Evolutionary conservation across 2,329 filamentous ascomycete genomes (phyloP).

Genomic region (Fusarium pilosicola): DNA sequence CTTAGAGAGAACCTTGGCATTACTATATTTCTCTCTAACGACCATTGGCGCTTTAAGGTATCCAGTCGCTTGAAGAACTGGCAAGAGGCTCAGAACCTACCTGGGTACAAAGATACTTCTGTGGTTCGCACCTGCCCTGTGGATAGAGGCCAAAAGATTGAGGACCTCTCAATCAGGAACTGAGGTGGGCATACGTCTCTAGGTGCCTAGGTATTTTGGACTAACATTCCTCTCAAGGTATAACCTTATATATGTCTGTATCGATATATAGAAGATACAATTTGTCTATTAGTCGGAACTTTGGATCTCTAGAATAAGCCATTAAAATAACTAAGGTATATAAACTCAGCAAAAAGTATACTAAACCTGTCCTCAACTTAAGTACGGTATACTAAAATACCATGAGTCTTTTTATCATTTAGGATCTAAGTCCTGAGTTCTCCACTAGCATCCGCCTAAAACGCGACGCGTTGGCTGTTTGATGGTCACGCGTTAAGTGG

Average conservation of each 20-base stretch:
- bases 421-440: neutral
- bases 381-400: too few species aligned
- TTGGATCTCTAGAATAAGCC: neutral
- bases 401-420: neutral
- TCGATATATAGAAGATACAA: neutral
- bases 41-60: neutral
- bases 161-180: neutral
- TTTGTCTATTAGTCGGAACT: neutral
- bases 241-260: neutral
- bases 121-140: neutral
- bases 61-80: neutral
- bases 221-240: neutral
- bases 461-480: conserved; percentile 24
- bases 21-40: neutral
- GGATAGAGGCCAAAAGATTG: neutral
- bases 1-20: neutral
- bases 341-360: neutral
- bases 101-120: neutral
- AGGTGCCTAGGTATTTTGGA: neutral
- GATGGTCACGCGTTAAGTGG: conserved; percentile 31
- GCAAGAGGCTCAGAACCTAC: neutral
- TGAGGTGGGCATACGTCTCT: neutral
- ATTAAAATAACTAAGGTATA: neutral
- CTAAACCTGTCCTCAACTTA: neutral
- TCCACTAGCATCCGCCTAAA: neutral